Conservation (phyloP, 352 stramenopile species). For the Blastocystis sp. region DNA sequence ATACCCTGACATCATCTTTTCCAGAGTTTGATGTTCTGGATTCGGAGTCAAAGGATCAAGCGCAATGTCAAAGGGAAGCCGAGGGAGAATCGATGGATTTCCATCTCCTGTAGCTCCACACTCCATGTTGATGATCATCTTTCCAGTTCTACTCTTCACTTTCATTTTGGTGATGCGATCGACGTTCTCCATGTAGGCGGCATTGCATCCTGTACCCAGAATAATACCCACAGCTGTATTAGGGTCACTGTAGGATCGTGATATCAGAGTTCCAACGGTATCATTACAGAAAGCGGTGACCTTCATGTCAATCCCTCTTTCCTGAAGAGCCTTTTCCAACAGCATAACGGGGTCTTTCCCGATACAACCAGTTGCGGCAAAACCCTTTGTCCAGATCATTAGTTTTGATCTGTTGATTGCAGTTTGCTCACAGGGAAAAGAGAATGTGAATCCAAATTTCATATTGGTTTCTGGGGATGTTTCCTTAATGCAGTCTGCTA, state of each 20-base stretch:
- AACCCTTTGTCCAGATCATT: constrained; percentile 67
- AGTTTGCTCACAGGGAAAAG: constrained; percentile 65
- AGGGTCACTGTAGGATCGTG: constrained; percentile 63
- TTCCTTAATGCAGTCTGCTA: constrained; percentile 41
- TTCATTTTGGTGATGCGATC: constrained; percentile 65
- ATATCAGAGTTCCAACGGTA: constrained; percentile 67
- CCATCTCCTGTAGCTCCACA: constrained; percentile 66
- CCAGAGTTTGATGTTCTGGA: constrained; percentile 64
- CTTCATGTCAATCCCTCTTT: constrained; percentile 59
- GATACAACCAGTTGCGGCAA: constrained; percentile 64
- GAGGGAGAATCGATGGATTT: constrained; percentile 57
- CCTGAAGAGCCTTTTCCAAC: constrained; percentile 62
- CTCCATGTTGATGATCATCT: constrained; percentile 68
- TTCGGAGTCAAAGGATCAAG: constrained; percentile 65
- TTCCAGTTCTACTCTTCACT: constrained; percentile 5
- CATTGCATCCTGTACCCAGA: constrained; percentile 67
- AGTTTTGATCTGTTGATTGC: constrained; percentile 65
- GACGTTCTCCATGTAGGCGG: constrained; percentile 66
- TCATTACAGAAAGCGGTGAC: constrained; percentile 67
- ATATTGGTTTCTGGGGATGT: neutral
- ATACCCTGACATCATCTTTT: constrained; percentile 68
- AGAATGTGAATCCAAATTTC: constrained; percentile 67
- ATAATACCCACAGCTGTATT: constrained; percentile 66
- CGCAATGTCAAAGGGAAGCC: constrained; percentile 64
- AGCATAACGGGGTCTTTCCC: constrained; percentile 64